These are phyloP conservation scores for Harringtonia lauricola DNA, from an alignment of 2,329 filamentous ascomycete genomes.

Conservation along the genomic window DNA sequence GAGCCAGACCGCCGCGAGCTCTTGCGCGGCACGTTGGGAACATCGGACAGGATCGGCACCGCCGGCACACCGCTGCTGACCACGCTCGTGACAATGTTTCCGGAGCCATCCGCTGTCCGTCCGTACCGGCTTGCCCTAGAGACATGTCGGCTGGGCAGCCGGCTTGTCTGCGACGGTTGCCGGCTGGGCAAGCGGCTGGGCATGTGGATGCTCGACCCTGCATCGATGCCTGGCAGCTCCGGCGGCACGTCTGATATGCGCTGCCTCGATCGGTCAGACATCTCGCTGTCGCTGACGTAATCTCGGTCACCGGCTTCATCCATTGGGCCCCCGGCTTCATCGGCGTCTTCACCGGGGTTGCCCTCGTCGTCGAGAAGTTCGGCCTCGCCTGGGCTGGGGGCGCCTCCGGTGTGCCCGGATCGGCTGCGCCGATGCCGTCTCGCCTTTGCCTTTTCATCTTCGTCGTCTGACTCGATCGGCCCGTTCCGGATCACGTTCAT, in stretches of 20 bases:
- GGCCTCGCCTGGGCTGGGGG: constrained; percentile 16
- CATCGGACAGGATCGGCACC: constrained; percentile 3
- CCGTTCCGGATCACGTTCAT: constrained; percentile 48
- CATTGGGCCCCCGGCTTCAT: not conserved
- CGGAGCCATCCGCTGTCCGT: constrained; percentile 14
- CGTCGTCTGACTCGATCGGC: constrained; percentile 54
- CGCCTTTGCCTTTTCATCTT: constrained; percentile 25
- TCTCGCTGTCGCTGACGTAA: constrained; percentile 28
- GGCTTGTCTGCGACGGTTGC: constrained; percentile 30
- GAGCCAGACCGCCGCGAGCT: constrained; percentile 48
- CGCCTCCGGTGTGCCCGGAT: not conserved
- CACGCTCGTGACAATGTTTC: constrained; percentile 20
- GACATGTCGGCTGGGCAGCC: constrained; percentile 1
- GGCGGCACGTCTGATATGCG: constrained; percentile 38
- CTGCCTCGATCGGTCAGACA: constrained; percentile 12
- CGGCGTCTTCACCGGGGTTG: constrained; percentile 31
- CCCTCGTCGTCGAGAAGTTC: constrained; percentile 35
- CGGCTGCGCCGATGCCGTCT: constrained; percentile 15
- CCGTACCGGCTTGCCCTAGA: constrained; percentile 32
- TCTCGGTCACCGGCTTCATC: not conserved
- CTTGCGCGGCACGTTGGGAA: constrained; percentile 49
- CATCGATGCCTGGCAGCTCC: constrained; percentile 47
- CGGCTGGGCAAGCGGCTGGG: constrained; percentile 40
- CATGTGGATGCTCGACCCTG: constrained; percentile 48
- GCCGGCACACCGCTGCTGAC: constrained; percentile 12